Evolutionary conservation across 306 rosid species (phyloP).

Genomic region (Lupinus albus): DNA sequence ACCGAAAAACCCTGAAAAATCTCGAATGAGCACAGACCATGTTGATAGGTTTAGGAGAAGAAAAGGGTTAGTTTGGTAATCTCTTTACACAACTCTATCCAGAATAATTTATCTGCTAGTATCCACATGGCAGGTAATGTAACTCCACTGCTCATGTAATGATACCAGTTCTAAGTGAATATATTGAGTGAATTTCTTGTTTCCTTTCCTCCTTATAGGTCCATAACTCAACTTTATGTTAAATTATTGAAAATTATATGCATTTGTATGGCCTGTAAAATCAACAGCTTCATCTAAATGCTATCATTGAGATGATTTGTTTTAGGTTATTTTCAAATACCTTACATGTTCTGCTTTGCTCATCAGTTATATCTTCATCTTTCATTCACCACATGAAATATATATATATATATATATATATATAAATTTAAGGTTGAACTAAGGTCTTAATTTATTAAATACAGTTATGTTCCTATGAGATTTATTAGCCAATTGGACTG

Average conservation of each 20-base stretch:
- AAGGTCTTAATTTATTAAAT: too few species aligned
- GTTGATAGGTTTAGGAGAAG: slow-evolving; percentile 87
- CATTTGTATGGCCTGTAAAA: slow-evolving; percentile 51
- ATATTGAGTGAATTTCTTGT: slow-evolving; percentile 44
- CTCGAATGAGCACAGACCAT: slow-evolving; percentile 96
- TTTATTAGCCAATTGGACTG: too few species aligned
- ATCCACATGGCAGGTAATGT: slow-evolving; percentile 46
- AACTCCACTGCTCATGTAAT: slow-evolving; percentile 42
- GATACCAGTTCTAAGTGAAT: slow-evolving; percentile 18
- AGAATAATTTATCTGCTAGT: slow-evolving; percentile 53
- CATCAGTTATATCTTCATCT: background rate
- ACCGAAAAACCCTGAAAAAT: slow-evolving; percentile 75
- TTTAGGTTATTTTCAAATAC: background rate
- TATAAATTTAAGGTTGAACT: too few species aligned
- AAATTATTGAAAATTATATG: slow-evolving; percentile 44
- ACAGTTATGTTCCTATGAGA: too few species aligned
- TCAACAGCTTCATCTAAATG: slow-evolving; percentile 48
- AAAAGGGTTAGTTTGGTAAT: slow-evolving; percentile 83
- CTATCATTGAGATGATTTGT: slow-evolving; percentile 28
- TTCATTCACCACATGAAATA: too few species aligned
- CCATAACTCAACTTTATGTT: slow-evolving; percentile 43
- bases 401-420: too few species aligned
- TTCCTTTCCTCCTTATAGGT: slow-evolving; percentile 16
- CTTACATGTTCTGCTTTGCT: background rate
- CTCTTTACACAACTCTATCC: slow-evolving; percentile 41